Percentiles rank a stretch among this genome's conserved stretches.
phyloP scores from a whole-genome alignment of 352 stramenopile genomes.

The Phytophthora hibernalis region DNA sequence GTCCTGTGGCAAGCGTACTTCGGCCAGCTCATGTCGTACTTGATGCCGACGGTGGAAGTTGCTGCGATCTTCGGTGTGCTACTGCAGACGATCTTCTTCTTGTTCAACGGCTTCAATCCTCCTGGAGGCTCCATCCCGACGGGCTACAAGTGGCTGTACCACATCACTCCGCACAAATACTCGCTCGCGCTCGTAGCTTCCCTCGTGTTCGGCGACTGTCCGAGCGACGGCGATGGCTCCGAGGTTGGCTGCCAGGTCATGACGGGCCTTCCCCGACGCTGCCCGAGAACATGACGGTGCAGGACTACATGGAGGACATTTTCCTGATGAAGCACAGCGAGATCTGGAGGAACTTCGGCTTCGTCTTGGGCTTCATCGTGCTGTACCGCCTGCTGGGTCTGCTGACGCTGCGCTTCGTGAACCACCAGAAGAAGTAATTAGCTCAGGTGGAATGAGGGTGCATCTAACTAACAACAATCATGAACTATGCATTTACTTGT shows the following conservation, averaged over 20 bases:
- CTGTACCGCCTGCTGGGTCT: conserved; percentile 84
- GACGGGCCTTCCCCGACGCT: conserved; percentile 11
- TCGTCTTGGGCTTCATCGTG: conserved; percentile 21
- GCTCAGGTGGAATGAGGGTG: not conserved
- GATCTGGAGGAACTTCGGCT: conserved; percentile 26
- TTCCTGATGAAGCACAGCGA: conserved; percentile 18
- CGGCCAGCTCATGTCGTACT: conserved; percentile 38
- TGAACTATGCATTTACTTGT: too few species aligned
- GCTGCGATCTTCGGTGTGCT: conserved; percentile 11
- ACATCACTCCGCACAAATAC: conserved; percentile 13
- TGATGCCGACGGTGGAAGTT: conserved; percentile 17
- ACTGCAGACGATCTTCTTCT: not conserved
- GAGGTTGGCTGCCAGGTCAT: conserved; percentile 11
- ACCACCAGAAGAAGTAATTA: conserved; percentile 13
- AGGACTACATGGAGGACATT: conserved; percentile 37
- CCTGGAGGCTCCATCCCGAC: not conserved
- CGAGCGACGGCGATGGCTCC: conserved; percentile 2
- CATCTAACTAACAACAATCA: too few species aligned
- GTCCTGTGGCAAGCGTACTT: conserved; percentile 48
- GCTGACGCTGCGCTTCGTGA: conserved; percentile 39
- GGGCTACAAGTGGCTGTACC: conserved; percentile 16
- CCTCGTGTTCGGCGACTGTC: conserved; percentile 6
- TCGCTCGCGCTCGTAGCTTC: not conserved
- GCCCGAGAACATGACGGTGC: conserved; percentile 32
- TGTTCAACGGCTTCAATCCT: conserved; percentile 10